A percentile compares a stretch with the other conserved stretches of the same genome.
Conservation (phyloP, 2,329 filamentous ascomycete genomes). For the Trichophyton schoenleinii region DNA sequence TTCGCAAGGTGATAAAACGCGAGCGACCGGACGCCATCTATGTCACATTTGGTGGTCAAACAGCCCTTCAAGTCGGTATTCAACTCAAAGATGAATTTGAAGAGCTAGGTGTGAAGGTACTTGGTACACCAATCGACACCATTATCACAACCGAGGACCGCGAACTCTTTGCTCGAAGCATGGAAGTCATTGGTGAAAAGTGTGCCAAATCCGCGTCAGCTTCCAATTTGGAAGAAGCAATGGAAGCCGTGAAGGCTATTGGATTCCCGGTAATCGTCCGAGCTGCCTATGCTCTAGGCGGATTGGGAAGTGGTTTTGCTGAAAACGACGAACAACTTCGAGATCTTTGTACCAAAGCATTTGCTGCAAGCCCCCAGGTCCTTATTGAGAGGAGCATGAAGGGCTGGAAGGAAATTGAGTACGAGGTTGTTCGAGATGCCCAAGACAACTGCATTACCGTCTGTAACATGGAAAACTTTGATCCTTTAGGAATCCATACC, state of each 20-base stretch:
- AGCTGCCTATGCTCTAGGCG: constrained; percentile 89
- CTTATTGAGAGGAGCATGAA: constrained; percentile 98
- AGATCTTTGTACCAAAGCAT: constrained; percentile 85
- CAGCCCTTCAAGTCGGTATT: constrained; percentile 90
- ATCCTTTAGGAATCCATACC: constrained; percentile 93
- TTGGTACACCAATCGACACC: constrained; percentile 92
- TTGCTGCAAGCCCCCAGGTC: constrained; percentile 89
- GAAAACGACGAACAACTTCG: constrained; percentile 71
- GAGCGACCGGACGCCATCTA: constrained; percentile 95
- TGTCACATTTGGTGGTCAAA: constrained; percentile 94
- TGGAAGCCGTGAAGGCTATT: constrained; percentile 78
- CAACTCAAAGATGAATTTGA: constrained; percentile 97
- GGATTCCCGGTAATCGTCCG: constrained; percentile 95
- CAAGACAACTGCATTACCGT: constrained; percentile 98
- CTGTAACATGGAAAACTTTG: constrained; percentile 99
- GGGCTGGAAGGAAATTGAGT: constrained; percentile 99
- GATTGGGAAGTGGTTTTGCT: constrained; percentile 89
- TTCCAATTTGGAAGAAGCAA: constrained; percentile 73
- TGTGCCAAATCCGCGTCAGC: constrained; percentile 95
- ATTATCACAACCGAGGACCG: constrained; percentile 98
- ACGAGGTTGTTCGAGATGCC: constrained; percentile 90
- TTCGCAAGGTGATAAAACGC: constrained; percentile 91
- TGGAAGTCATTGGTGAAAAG: constrained; percentile 97
- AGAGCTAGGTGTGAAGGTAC: constrained; percentile 76
- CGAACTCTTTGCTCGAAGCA: constrained; percentile 91